Base-by-base conservation (phyloP, 176 grass and related monocot species). In the Carex pumila region DNA sequence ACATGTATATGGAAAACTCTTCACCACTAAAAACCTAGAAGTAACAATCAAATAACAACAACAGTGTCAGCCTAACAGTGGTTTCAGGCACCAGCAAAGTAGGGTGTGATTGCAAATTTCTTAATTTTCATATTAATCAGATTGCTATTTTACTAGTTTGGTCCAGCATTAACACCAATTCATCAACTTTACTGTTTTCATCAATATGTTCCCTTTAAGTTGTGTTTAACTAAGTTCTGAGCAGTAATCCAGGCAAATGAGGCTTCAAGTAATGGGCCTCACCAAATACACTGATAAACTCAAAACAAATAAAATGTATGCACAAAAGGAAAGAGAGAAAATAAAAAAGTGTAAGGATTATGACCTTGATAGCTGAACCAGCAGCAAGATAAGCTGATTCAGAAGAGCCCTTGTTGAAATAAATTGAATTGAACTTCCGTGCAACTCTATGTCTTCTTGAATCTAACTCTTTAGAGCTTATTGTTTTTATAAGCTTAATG, bases 311-410 rank as follows among this genome's bases (percentile, higher is more conserved):
- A 57, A 55, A 31, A 62, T 45, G 30, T 3, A 18, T 43, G 22
- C 45, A 56, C 30, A 5, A 4, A 49, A 56, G 11, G 19, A 64
- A 76, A 62, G 30, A 34, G 1, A 66, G 32, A 12, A 55, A 14
- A 84, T 8, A 84, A 67, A 11, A 84, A 65, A 41, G 49, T 36
- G 56, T 8, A 55, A 55, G 29, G 0, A 31, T 89, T 68, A 88
- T 82, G 78, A 95, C 96, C 86, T 98, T 81, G 37, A 98, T 92
- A 50, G 94, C 88, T 81, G 93, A 95, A 43, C 96, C 96, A 73
- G 93, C 91, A 71, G 96, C 92, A 66, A 95, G 93, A 84, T 88
- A 87, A 90, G 96, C 96, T 85, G 96, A 91, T 87, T 95, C 88
- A 8, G 93, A 95, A 80, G 96, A 98, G 25, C 96, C 91, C 88